Evolutionary conservation across 192 early-diverging fungal genomes (phyloP).

Genomic region (Coemansia sp.): DNA sequence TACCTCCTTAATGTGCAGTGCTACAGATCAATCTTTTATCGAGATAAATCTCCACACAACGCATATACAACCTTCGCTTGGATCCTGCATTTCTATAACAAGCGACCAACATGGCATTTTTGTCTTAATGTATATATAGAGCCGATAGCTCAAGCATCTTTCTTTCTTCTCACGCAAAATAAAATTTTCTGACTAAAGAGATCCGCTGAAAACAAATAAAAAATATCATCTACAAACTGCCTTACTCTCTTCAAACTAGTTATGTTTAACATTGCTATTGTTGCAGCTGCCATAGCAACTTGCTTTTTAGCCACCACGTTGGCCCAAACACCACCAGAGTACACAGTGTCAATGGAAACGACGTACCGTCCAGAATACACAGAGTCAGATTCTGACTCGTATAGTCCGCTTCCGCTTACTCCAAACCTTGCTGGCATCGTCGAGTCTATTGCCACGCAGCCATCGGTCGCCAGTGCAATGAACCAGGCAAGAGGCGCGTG

Average conservation of each 20-base stretch:
- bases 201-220: not conserved
- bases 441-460: slow-evolving; percentile 37
- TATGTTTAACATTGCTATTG: not conserved
- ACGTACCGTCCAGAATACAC: slow-evolving; percentile 39
- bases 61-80: too few relatives aligned
- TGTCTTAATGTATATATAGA: too few relatives aligned
- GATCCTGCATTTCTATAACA: too few relatives aligned
- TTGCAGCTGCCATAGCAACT: too few relatives aligned
- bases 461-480: slow-evolving; percentile 36
- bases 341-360: slow-evolving; percentile 33
- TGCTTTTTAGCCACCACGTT: not conserved
- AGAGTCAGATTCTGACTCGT: slow-evolving; percentile 15
- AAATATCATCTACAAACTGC: not conserved
- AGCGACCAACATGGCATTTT: too few relatives aligned
- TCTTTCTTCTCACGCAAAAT: too few relatives aligned
- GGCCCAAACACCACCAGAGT: slow-evolving; percentile 7
- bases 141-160: too few relatives aligned
- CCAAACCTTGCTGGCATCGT: slow-evolving; percentile 39
- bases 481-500: slow-evolving; percentile 23
- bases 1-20: too few relatives aligned
- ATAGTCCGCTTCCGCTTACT: slow-evolving; percentile 43
- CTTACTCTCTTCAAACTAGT: not conserved
- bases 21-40: too few relatives aligned
- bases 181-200: not conserved
- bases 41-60: too few relatives aligned